These are phyloP conservation scores for Cladophialophora carrionii DNA, from an alignment of 2,329 filamentous ascomycete genomes.

Conservation along the genomic window DNA sequence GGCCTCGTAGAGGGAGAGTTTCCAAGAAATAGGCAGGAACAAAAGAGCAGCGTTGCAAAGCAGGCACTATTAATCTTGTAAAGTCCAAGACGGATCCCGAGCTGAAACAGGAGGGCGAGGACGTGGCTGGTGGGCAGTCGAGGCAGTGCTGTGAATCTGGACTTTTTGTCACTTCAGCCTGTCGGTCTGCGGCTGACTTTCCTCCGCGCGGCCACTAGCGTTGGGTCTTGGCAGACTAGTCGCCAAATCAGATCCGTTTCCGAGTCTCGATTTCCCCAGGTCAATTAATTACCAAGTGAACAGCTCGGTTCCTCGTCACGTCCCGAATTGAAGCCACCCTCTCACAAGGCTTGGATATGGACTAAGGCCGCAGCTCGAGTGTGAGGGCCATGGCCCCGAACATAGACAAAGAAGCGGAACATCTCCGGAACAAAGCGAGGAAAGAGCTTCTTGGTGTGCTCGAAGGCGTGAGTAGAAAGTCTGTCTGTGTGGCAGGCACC, in stretches of 20 bases:
- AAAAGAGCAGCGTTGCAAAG: not conserved
- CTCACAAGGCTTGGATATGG: constrained; percentile 23
- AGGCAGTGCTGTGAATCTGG: constrained; percentile 25
- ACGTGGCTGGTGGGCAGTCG: constrained; percentile 1
- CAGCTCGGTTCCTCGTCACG: not conserved
- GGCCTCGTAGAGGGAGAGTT: not conserved
- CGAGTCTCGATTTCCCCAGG: constrained; percentile 1
- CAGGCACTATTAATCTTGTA: constrained; percentile 5
- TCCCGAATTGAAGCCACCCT: not conserved
- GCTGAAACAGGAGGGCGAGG: constrained; percentile 32
- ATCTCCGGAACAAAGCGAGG: constrained; percentile 63
- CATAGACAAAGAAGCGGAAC: constrained; percentile 51
- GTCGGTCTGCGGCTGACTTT: constrained; percentile 5
- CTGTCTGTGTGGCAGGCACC: constrained; percentile 17
- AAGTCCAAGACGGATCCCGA: constrained; percentile 23
- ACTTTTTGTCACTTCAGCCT: constrained; percentile 5
- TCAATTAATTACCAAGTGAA: not conserved
- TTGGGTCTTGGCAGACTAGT: constrained; percentile 23
- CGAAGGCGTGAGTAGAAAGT: constrained; percentile 76
- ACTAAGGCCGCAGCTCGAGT: constrained; percentile 23
- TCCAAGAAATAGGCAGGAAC: not conserved
- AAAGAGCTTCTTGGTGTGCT: constrained; percentile 89
- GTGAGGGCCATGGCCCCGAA: constrained; percentile 47
- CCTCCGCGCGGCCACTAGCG: not conserved
- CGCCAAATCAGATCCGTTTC: constrained; percentile 10